A percentile compares a stretch with the other conserved stretches of the same genome.
Conservation (phyloP, 2,329 filamentous ascomycete genomes). For the Hypoxylon sp. region DNA sequence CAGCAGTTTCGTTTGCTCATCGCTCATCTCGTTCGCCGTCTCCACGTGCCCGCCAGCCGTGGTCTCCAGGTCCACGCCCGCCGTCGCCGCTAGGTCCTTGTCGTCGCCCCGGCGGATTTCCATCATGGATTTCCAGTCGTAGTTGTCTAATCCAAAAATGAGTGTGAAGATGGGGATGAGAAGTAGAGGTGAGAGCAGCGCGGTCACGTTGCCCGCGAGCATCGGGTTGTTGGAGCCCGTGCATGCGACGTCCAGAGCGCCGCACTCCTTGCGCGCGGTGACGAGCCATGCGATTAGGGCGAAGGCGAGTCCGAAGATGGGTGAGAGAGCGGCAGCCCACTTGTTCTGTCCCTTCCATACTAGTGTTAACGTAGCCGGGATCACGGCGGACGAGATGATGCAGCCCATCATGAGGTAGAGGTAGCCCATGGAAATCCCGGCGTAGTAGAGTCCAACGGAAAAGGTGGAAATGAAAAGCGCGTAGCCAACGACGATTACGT, state of each 20-base stretch:
- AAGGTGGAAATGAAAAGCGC: constrained; percentile 82
- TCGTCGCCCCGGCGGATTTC: constrained; percentile 84
- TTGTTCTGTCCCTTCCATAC: constrained; percentile 85
- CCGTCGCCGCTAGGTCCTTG: constrained; percentile 72
- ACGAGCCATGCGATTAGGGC: constrained; percentile 83
- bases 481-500: constrained; percentile 77
- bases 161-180: constrained; percentile 82
- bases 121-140: constrained; percentile 88
- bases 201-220: constrained; percentile 87
- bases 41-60: constrained; percentile 64
- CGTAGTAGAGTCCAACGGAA: constrained; percentile 78
- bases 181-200: constrained; percentile 79
- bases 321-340: constrained; percentile 76
- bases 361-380: constrained; percentile 83
- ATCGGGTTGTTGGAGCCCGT: constrained; percentile 90
- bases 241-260: constrained; percentile 75
- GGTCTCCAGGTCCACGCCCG: constrained; percentile 73
- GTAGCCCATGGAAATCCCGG: constrained; percentile 87
- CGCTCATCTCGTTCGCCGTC: constrained; percentile 37
- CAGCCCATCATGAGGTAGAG: constrained; percentile 92
- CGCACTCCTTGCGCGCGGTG: constrained; percentile 76
- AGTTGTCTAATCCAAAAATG: constrained; percentile 76
- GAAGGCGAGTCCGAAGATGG: constrained; percentile 75
- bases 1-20: constrained; percentile 43
- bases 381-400: constrained; percentile 85